phyloP scores from a whole-genome alignment of 805 yeast species.

The Spathaspora arborariae region DNA sequence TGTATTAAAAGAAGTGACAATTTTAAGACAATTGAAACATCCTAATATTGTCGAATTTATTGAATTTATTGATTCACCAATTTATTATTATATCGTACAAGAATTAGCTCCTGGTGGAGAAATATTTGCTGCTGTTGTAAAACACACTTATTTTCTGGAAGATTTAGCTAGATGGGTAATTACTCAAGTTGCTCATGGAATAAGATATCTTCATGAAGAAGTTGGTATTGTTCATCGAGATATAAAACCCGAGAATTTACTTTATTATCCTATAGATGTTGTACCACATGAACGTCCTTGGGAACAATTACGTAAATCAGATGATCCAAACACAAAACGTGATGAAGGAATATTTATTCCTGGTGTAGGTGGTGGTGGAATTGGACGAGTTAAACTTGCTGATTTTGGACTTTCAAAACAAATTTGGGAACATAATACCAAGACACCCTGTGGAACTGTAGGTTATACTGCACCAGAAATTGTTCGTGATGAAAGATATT shows the following conservation, averaged over 20 bases:
- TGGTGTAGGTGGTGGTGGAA: constrained; percentile 88
- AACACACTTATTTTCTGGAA: constrained; percentile 63
- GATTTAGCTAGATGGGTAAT: constrained; percentile 62
- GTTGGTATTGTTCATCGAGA: constrained; percentile 82
- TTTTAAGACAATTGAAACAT: constrained; percentile 64
- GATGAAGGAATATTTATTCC: constrained; percentile 87
- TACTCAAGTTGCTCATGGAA: constrained; percentile 58
- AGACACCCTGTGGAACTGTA: constrained; percentile 98
- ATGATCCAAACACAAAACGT: constrained; percentile 62
- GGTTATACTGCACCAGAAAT: constrained; percentile 99
- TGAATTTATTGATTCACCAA: constrained; percentile 60
- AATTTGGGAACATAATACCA: constrained; percentile 81
- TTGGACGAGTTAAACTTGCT: constrained; percentile 86
- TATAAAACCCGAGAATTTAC: constrained; percentile 74
- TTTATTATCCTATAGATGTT: constrained; percentile 58
- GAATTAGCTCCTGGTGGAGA: constrained; percentile 80
- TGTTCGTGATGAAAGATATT: constrained; percentile 87
- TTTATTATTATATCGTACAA: constrained; percentile 64
- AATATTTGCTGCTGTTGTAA: constrained; percentile 63
- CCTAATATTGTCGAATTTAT: constrained; percentile 62
- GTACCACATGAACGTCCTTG: constrained; percentile 38
- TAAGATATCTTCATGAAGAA: constrained; percentile 65
- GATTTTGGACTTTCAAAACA: constrained; percentile 95
- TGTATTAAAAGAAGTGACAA: constrained; percentile 75
- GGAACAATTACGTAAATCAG: constrained; percentile 52